Conservation (phyloP, 2,329 filamentous ascomycete species). For the Fusarium citri region DNA sequence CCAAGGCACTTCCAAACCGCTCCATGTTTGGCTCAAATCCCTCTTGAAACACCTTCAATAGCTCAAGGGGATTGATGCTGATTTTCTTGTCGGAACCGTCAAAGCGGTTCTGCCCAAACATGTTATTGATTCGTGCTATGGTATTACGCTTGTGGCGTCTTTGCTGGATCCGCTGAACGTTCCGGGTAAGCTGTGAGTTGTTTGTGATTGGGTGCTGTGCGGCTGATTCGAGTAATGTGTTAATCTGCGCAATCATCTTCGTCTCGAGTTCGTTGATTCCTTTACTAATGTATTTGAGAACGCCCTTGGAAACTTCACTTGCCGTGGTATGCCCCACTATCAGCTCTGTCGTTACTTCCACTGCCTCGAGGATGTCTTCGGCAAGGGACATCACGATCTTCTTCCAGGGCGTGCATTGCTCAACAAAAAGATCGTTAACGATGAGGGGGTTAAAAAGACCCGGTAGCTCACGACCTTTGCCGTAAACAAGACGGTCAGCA, state of each 20-base stretch:
- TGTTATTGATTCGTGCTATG: background rate
- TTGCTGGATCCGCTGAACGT: background rate
- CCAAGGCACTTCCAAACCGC: conserved; percentile 44
- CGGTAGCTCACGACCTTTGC: conserved; percentile 63
- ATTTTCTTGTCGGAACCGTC: conserved; percentile 2
- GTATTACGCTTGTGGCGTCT: conserved; percentile 10
- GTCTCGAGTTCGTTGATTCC: background rate
- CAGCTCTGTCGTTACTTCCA: conserved; percentile 1
- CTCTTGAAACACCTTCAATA: background rate
- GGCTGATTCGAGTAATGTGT: background rate
- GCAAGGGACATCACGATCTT: conserved; percentile 52
- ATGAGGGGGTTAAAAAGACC: conserved; percentile 71
- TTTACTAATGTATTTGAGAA: background rate
- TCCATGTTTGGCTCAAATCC: conserved; percentile 45
- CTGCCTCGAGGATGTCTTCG: conserved; percentile 23
- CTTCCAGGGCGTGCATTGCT: conserved; percentile 68
- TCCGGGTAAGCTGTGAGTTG: background rate
- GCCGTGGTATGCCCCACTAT: background rate
- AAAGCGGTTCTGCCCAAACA: conserved; percentile 5
- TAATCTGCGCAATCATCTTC: background rate
- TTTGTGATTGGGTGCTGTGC: background rate
- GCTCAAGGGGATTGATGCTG: background rate
- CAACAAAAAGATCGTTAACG: conserved; percentile 68
- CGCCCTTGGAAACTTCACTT: background rate
- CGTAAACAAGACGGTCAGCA: conserved; percentile 34